Evolutionary conservation across 345 rosid genomes (phyloP), one percentile per base, ranked within the genome.

Genomic region (Garcia nutans): DNA sequence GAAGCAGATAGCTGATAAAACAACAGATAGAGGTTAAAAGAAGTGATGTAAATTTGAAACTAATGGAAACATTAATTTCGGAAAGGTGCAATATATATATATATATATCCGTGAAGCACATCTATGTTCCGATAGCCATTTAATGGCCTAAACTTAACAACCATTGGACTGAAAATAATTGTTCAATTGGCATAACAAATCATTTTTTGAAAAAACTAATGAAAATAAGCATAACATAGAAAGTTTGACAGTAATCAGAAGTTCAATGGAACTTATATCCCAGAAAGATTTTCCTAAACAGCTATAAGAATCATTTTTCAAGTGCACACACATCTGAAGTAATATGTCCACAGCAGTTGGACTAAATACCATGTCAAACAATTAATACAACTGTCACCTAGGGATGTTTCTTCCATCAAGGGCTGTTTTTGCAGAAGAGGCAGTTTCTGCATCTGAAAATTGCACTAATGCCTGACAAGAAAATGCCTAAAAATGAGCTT

Each of bases 371-470:
- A 62, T 81, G 85, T 87, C 84, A 82, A 87, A 91, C 71, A 80
- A 80, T 75, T 88, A 90, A 84, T 77, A 85, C 87, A 88, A 87
- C 81, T 58, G 89, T 92, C 91, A 96, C 99, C 99, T 96, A 84
- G 99, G 98, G 79, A 96, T 96, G 86, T 84, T 91, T 92, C 99
- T 88, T 89, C 98, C 97, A 82, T 92, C 98, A 63, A 96, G 87
- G 55, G 93, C 85, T 83, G 82, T 81, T 89, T 89, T 96, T 19
- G 98, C 98, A 75, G 93, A 77, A 20, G 97, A 86, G 41, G 99
- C 99, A 76, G 97, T 96, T 82, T 88, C 97, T 10, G 91, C 81
- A 71, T 96, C 98, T 20, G 98, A 78, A 85, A 92, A 96, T 86
- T 96, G 99, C 87, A 96, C 99, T 87, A 96, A 78, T 28, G 99